Evolutionary conservation across 192 early-diverging fungal genomes (phyloP), one percentile per base, ranked within the genome.

Genomic region (Linnemannia schmuckeri): DNA sequence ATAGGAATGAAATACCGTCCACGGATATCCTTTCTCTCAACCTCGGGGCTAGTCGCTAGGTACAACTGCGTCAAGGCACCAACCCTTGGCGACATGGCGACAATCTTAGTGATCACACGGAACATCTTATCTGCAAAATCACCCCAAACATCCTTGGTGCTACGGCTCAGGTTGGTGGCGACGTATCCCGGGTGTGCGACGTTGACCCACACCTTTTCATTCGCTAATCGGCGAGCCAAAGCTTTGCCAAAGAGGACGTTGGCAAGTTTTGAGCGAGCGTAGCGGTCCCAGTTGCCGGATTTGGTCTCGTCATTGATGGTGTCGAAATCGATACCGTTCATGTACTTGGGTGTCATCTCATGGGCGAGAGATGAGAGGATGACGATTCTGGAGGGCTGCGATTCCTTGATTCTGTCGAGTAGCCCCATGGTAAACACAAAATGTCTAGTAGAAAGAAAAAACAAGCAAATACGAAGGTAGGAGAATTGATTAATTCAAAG

Each of bases 241-340:
- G 87, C 80, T 27, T 74, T 82, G 4, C 88, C 77, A 75, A 92
- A 93, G 1, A 90, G 79, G 30, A 90, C 72, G 72, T 91, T 92
- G 40, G 90, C 83, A 40, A 93, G 72, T 83, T 94, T 94, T 37
- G 88, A 83, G 20, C 85, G 74, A 24, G 81, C 88, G 74, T 93
- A 93, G 33, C 72, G 42, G 20, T 27, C 27, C 46, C 49, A 83
- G 44, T 71, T 17, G 22, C 46, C 70, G 30, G 85, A 88, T 15
- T 27, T 49, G 44, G 75, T 57, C 68, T 79, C 80, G 70, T 89
- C 37, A 40, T 92, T 85, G 38, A 90, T 72, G 27, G 85, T 76
- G 18, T 92, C 91, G 27, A 81, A 89, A 18, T 90, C 75, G 61
- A 93, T 76, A 22, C 76, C 81, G 55, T 74, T 75, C 6, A 63